These are phyloP conservation scores for Populus hybrid DNA, from an alignment of 441 rosid genomes.

Conservation along the genomic window DNA sequence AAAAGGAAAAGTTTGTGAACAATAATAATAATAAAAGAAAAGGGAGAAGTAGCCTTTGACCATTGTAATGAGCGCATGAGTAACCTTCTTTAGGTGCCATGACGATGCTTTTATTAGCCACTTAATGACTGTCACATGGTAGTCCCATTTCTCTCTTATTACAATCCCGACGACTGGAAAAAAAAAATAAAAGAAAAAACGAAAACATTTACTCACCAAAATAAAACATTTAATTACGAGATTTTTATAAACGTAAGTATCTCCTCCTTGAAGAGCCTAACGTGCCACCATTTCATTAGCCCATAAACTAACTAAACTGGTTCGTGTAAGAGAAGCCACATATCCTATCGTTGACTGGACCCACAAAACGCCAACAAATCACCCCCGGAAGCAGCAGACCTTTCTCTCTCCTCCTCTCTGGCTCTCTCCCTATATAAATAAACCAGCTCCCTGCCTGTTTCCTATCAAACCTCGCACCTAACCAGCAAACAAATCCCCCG, in stretches of 20 bases:
- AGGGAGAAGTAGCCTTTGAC: too few relatives aligned
- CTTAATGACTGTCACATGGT: too few relatives aligned
- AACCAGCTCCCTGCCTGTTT: constrained; percentile 2
- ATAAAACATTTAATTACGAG: neutral
- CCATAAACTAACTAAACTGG: neutral
- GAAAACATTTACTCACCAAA: neutral
- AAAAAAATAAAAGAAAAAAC: neutral
- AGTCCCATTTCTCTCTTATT: too few relatives aligned
- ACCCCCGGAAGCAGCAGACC: constrained; percentile 50
- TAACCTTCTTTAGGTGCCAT: too few relatives aligned
- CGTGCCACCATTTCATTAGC: constrained; percentile 11
- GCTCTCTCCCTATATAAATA: constrained; percentile 28
- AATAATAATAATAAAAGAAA: too few relatives aligned
- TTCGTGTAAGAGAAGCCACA: constrained; percentile 44
- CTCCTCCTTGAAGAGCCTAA: neutral
- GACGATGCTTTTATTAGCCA: too few relatives aligned
- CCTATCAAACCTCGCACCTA: neutral
- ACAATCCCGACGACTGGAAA: neutral
- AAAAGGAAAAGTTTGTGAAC: too few relatives aligned
- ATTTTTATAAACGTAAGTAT: neutral
- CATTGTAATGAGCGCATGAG: too few relatives aligned
- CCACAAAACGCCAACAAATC: constrained; percentile 30
- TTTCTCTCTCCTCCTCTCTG: constrained; percentile 25
- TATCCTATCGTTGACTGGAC: constrained; percentile 44
- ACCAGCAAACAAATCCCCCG: neutral